These are phyloP conservation scores for Phytophthora foliorum DNA, from an alignment of 352 stramenopile species.

Conservation along the genomic window DNA sequence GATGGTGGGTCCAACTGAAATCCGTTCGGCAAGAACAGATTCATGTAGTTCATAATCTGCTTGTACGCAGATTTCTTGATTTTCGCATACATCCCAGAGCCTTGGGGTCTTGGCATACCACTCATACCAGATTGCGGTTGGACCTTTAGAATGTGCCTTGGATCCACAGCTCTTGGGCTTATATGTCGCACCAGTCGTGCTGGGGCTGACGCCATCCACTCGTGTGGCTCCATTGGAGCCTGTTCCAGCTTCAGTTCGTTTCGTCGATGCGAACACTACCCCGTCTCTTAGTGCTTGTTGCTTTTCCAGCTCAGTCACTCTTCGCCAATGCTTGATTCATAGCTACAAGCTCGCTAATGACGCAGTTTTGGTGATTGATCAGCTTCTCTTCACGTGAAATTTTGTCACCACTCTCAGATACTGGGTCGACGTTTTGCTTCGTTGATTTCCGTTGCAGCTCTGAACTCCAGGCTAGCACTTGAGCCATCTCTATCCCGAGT, in stretches of 20 bases:
- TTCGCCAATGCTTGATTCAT: conserved; percentile 12
- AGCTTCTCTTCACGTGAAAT: background rate
- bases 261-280: background rate
- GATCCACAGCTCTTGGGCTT: background rate
- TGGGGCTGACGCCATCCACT: too few species aligned
- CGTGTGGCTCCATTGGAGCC: too few species aligned
- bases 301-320: conserved; percentile 1
- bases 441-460: background rate
- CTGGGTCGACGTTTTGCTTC: background rate
- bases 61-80: conserved; percentile 17
- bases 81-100: conserved; percentile 11
- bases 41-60: conserved; percentile 17
- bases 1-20: conserved; percentile 5
- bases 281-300: background rate
- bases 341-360: conserved; percentile 13
- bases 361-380: conserved; percentile 16
- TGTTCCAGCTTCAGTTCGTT: background rate
- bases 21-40: conserved; percentile 18
- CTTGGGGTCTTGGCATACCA: conserved; percentile 14
- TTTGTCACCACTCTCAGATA: background rate
- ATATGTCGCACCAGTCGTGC: too few species aligned
- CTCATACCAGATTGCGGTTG: conserved; percentile 9
- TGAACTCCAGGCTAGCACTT: conserved; percentile 11
- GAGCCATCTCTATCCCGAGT: conserved; percentile 7
- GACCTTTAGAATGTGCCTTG: background rate